phyloP scores from a whole-genome alignment of 768 basidiomycete species.

The Mycena rebaudengoi region DNA sequence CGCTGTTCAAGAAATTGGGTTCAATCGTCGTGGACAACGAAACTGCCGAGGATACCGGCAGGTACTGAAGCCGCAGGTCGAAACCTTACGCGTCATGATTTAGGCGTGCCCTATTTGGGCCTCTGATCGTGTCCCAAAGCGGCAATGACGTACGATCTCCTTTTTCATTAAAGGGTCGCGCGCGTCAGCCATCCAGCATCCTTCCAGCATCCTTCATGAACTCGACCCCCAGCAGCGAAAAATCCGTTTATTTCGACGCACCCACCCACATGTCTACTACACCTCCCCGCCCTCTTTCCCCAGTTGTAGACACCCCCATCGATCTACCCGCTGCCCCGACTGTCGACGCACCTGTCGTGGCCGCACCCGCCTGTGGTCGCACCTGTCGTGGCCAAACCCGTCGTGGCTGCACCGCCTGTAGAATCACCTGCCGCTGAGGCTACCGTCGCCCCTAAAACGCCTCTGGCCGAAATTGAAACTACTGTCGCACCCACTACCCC shows the following conservation, averaged over 20 bases:
- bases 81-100: background rate
- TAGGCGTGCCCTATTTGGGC: too few relatives aligned
- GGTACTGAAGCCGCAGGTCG: conserved; percentile 7
- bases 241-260: conserved; percentile 56
- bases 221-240: conserved; percentile 41
- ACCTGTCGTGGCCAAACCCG: too few relatives aligned
- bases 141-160: background rate
- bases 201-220: background rate
- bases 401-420: too few relatives aligned
- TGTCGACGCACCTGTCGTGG: background rate
- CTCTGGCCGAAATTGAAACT: background rate
- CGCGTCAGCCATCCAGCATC: background rate
- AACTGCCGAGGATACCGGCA: conserved; percentile 9
- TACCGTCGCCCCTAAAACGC: background rate
- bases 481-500: background rate
- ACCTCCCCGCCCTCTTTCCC: background rate
- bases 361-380: too few relatives aligned
- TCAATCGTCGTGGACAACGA: conserved; percentile 5
- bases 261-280: conserved; percentile 36
- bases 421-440: background rate
- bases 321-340: background rate
- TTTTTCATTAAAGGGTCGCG: background rate
- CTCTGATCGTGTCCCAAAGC: background rate
- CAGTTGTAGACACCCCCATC: background rate
- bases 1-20: conserved; percentile 21